These are phyloP conservation scores for Paramecium sexaurelia DNA, from an alignment of 73 alveolate species.

Conservation along the genomic window DNA sequence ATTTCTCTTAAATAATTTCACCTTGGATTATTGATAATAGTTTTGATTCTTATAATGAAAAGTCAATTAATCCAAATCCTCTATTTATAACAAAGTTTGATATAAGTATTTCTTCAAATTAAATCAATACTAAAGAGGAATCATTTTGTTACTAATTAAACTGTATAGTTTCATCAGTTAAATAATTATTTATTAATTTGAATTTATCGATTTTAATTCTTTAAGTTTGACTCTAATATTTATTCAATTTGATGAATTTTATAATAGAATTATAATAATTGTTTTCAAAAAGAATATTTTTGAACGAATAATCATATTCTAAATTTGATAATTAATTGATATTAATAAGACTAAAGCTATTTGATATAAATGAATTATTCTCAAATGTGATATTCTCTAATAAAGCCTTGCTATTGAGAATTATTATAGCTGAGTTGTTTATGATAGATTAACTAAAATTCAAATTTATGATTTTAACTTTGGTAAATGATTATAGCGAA, in stretches of 20 bases:
- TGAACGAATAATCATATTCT: neutral
- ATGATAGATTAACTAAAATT: neutral
- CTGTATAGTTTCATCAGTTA: neutral
- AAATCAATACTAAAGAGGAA: neutral
- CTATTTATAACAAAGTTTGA: neutral
- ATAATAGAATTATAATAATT: neutral
- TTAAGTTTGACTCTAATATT: neutral
- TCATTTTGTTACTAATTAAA: neutral
- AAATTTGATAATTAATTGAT: neutral
- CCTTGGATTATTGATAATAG: neutral
- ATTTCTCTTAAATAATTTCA: neutral
- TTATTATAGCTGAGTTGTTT: neutral
- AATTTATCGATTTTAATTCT: neutral
- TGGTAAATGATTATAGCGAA: neutral
- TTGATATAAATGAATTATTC: neutral
- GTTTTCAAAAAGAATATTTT: neutral
- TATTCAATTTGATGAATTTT: neutral
- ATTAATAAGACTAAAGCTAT: neutral
- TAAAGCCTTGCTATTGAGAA: neutral
- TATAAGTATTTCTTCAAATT: neutral
- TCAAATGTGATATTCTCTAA: neutral
- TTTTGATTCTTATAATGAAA: neutral
- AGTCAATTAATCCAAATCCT: neutral
- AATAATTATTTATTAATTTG: neutral
- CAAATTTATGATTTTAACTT: neutral